Percentiles rank a stretch among this genome's conserved stretches.
Conservation (phyloP, 345 rosid genomes). For the Aquilaria malaccensis region DNA sequence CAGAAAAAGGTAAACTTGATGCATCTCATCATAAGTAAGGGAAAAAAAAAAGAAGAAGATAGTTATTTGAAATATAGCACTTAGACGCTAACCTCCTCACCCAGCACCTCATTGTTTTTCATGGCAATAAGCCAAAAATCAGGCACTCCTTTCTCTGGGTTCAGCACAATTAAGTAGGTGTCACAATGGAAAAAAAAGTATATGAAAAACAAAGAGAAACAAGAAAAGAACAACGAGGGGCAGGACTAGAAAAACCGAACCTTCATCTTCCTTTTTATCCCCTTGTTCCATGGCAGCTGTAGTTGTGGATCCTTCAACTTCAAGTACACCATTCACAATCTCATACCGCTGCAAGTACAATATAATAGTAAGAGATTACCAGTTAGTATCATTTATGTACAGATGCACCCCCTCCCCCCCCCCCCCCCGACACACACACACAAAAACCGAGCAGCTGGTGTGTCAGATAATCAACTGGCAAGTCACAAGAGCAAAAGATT, state of each 20-base stretch:
- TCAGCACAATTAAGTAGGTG: slow-evolving; percentile 12
- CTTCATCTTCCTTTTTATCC: slow-evolving; percentile 52
- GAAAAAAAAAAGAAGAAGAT: background rate
- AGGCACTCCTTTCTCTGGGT: slow-evolving; percentile 91
- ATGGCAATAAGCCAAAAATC: slow-evolving; percentile 89
- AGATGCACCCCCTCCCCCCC: background rate
- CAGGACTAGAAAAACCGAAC: slow-evolving; percentile 19
- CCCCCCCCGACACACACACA: background rate
- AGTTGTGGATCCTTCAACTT: slow-evolving; percentile 48
- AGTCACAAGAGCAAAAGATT: background rate
- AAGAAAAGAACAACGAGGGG: background rate
- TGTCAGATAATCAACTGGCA: background rate
- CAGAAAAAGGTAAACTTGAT: background rate
- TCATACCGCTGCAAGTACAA: slow-evolving; percentile 57
- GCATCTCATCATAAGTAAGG: background rate
- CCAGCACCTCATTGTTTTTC: slow-evolving; percentile 89
- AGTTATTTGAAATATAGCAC: background rate
- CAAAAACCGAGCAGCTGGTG: background rate
- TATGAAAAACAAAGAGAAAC: background rate
- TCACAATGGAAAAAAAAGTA: slow-evolving; percentile 2
- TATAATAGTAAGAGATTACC: background rate
- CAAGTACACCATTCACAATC: slow-evolving; percentile 78
- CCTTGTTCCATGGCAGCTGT: slow-evolving; percentile 45
- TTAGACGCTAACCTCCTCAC: slow-evolving; percentile 60
- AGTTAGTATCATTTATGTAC: background rate